Evolutionary conservation across 371 early-diverging fungal genomes (phyloP).

Genomic region (Circinella umbellata): DNA sequence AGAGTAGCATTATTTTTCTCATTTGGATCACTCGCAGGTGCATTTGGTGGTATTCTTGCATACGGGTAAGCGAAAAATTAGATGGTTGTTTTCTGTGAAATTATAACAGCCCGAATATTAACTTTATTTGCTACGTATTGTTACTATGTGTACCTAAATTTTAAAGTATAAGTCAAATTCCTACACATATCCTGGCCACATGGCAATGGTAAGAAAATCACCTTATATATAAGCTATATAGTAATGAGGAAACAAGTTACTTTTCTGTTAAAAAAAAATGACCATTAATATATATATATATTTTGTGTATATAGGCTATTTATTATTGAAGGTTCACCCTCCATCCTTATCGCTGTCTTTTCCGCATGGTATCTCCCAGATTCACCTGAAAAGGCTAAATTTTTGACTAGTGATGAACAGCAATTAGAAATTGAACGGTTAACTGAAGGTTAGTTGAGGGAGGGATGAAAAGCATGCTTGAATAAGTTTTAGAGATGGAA

Average conservation of each 20-base stretch:
- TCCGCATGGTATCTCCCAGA: constrained; percentile 56
- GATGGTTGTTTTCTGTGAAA: neutral
- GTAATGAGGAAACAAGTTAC: no score
- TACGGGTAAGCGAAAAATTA: constrained; percentile 1
- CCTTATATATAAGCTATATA: neutral
- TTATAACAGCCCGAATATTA: no score
- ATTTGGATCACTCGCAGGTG: constrained; percentile 44
- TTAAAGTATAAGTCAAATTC: constrained; percentile 41
- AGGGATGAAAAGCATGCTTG: no score
- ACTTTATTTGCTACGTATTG: no score
- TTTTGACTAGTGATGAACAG: constrained; percentile 58
- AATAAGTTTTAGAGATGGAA: no score
- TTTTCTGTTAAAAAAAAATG: no score
- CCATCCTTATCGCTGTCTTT: constrained; percentile 40
- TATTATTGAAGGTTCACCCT: constrained; percentile 54
- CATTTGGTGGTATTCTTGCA: constrained; percentile 43
- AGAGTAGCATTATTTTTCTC: constrained; percentile 46
- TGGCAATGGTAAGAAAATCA: constrained; percentile 39
- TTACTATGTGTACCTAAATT: no score
- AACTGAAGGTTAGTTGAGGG: constrained; percentile 16
- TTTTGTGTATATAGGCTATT: constrained; percentile 44
- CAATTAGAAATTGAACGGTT: constrained; percentile 50
- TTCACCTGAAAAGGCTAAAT: constrained; percentile 55
- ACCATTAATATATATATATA: neutral
- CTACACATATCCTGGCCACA: constrained; percentile 22